Evolutionary conservation across 768 basidiomycete species (phyloP).

Genomic region (Strobilomyces dryophilus): DNA sequence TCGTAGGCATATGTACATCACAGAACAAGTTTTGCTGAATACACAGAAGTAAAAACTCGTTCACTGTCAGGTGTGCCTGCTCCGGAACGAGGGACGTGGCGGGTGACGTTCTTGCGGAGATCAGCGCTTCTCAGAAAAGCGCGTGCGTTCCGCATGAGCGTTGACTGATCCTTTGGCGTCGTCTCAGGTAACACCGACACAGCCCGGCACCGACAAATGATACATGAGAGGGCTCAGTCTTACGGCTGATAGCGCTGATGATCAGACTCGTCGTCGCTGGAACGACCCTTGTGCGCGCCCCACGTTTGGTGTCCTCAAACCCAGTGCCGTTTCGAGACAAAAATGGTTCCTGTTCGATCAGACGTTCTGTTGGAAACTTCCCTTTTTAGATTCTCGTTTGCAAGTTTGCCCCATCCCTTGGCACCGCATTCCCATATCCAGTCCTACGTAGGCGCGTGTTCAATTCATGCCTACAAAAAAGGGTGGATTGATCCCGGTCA

Average conservation of each 20-base stretch:
- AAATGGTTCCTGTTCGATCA: conserved; percentile 10
- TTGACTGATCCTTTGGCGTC: conserved; percentile 2
- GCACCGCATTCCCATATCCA: conserved; percentile 7
- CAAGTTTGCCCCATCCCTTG: conserved; percentile 9
- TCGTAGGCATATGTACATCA: conserved; percentile 35
- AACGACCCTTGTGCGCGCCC: conserved; percentile 1
- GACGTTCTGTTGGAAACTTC: conserved; percentile 30
- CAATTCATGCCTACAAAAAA: neutral
- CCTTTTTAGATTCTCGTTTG: conserved; percentile 16
- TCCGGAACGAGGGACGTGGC: conserved; percentile 1
- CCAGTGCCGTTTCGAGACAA: conserved; percentile 9
- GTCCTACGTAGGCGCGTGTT: conserved; percentile 9
- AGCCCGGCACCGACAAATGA: conserved; percentile 15
- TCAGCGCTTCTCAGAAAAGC: conserved; percentile 8
- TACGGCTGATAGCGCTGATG: neutral
- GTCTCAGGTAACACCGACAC: conserved; percentile 11
- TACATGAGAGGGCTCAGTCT: neutral
- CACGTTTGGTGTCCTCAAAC: conserved; percentile 23
- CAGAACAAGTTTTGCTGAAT: conserved; percentile 28
- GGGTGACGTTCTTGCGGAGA: neutral
- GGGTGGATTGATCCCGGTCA: neutral
- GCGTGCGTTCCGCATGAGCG: conserved; percentile 1
- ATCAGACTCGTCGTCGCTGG: conserved; percentile 6
- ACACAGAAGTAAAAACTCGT: conserved; percentile 6
- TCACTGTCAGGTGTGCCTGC: too few relatives aligned